Percentiles rank a stretch among this genome's conserved stretches.
These are phyloP conservation scores for Fusarium luffae DNA, from an alignment of 2,329 filamentous ascomycete genomes.

Conservation along the genomic window DNA sequence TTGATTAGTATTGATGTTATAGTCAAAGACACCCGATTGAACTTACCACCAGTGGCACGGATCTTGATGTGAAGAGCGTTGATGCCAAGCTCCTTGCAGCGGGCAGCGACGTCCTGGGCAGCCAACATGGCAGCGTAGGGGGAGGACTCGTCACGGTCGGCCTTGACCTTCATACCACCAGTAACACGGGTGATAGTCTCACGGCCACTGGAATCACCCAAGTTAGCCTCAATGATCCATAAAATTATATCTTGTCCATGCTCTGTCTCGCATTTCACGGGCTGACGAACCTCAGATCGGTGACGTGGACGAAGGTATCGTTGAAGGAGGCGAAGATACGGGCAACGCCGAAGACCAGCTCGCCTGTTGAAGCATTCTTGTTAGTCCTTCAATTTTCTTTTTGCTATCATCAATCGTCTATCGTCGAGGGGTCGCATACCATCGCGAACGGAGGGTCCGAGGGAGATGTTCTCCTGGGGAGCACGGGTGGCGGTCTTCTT, in stretches of 20 bases:
- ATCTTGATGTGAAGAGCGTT: slow-evolving; percentile 99
- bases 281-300: slow-evolving; percentile 87
- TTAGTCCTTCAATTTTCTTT: slow-evolving; percentile 24
- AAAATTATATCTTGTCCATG: slow-evolving; percentile 12
- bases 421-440: slow-evolving; percentile 64
- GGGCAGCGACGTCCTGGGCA: slow-evolving; percentile 95
- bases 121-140: slow-evolving; percentile 99
- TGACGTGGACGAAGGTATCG: slow-evolving; percentile 97
- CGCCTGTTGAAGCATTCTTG: slow-evolving; percentile 69
- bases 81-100: slow-evolving; percentile 77
- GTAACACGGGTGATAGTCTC: slow-evolving; percentile 99
- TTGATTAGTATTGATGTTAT: slow-evolving; percentile 12
- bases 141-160: slow-evolving; percentile 99
- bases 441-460: slow-evolving; percentile 96
- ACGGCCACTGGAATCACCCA: slow-evolving; percentile 84
- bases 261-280: slow-evolving; percentile 35
- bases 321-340: slow-evolving; percentile 96
- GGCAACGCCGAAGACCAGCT: slow-evolving; percentile 97
- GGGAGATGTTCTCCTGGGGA: slow-evolving; percentile 96
- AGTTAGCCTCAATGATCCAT: slow-evolving; percentile 46
- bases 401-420: not conserved
- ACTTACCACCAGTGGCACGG: slow-evolving; percentile 94
- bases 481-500: slow-evolving; percentile 84
- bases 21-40: not conserved
- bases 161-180: slow-evolving; percentile 99